These are phyloP conservation scores for Apiotrichum gracile DNA, from an alignment of 1,284 basidiomycete genomes.

Conservation along the genomic window DNA sequence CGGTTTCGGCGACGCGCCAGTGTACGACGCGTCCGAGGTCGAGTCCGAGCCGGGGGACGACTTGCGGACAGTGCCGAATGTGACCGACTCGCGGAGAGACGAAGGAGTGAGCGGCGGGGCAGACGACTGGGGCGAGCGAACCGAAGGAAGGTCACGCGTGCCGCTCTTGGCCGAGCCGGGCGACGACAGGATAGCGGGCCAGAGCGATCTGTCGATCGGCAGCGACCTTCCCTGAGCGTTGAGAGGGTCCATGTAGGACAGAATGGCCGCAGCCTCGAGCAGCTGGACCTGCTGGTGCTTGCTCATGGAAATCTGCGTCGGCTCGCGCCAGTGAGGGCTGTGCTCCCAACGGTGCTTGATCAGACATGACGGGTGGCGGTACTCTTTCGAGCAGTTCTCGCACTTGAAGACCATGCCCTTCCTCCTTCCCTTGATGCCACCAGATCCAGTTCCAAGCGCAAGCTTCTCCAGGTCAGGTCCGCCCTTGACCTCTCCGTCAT, in stretches of 20 bases:
- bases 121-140: conserved; percentile 34
- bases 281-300: conserved; percentile 98
- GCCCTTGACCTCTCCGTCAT: conserved; percentile 8
- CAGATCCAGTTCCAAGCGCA: conserved; percentile 44
- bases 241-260: conserved; percentile 67
- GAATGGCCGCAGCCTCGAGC: conserved; percentile 92
- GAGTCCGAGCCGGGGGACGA: conserved; percentile 39
- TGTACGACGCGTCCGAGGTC: conserved; percentile 33
- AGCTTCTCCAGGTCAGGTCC: conserved; percentile 28
- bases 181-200: conserved; percentile 53
- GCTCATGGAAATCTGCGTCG: conserved; percentile 84
- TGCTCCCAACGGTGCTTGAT: conserved; percentile 99
- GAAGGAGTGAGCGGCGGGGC: conserved; percentile 34
- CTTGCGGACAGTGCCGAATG: conserved; percentile 30
- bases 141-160: conserved; percentile 34
- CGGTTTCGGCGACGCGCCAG: conserved; percentile 9
- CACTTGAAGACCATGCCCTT: conserved; percentile 81
- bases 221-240: conserved; percentile 63
- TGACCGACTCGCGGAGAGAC: conserved; percentile 31
- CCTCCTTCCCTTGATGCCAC: conserved; percentile 54
- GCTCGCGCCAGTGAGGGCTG: conserved; percentile 93
- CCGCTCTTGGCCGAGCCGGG: conserved; percentile 25
- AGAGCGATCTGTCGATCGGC: conserved; percentile 81
- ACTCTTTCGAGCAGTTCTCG: conserved; percentile 89
- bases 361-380: conserved; percentile 87